phyloP scores from a whole-genome alignment of 2,329 filamentous ascomycete genomes.

The Exophiala dermatitidis region DNA sequence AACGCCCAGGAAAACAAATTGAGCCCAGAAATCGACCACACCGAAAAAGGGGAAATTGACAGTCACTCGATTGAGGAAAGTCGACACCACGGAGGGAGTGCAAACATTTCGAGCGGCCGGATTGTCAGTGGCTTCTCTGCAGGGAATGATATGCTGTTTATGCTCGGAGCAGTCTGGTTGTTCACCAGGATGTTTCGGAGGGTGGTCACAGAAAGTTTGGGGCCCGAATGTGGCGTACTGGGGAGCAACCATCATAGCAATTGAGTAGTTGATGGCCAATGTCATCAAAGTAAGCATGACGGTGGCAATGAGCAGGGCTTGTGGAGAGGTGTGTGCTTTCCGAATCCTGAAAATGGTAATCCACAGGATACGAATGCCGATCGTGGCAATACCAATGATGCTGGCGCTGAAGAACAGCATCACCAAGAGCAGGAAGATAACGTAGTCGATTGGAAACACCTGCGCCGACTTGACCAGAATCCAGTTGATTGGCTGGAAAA shows the following conservation, averaged over 20 bases:
- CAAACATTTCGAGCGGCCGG: conserved; percentile 71
- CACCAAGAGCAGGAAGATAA: conserved; percentile 76
- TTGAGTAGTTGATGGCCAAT: conserved; percentile 83
- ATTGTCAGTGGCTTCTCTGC: conserved; percentile 67
- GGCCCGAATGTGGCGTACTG: conserved; percentile 93
- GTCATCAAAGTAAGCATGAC: conserved; percentile 85
- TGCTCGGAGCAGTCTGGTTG: conserved; percentile 69
- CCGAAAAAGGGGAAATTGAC: conserved; percentile 96
- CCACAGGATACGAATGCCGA: conserved; percentile 96
- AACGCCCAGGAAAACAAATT: conserved; percentile 80
- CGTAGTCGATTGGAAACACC: conserved; percentile 85
- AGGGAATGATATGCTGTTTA: conserved; percentile 66
- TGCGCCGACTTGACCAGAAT: conserved; percentile 72
- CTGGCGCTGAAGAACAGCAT: conserved; percentile 84
- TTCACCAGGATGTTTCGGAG: conserved; percentile 53
- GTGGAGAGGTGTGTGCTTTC: conserved; percentile 79
- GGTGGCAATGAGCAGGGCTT: conserved; percentile 83
- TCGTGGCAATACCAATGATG: conserved; percentile 73
- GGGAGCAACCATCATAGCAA: conserved; percentile 89
- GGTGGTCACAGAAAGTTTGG: conserved; percentile 83
- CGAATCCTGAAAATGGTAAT: conserved; percentile 85
- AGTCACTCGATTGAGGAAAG: conserved; percentile 84
- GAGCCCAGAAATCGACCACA: conserved; percentile 87
- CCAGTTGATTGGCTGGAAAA: conserved; percentile 95
- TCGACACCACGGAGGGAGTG: conserved; percentile 84